Conservation (phyloP, 2,329 filamentous ascomycete species). For the Fusarium sacchari region DNA sequence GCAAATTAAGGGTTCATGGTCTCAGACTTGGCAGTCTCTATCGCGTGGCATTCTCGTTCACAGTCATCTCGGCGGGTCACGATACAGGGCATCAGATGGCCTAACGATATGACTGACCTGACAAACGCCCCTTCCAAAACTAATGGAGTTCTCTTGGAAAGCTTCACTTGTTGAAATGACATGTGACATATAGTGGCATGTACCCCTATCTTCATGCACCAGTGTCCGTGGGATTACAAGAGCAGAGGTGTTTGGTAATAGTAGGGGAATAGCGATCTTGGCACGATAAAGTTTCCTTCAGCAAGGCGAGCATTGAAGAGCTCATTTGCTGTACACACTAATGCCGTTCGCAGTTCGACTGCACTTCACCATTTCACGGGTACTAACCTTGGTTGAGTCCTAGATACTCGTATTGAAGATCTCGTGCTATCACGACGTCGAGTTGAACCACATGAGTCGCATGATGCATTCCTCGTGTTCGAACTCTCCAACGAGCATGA, state of each 20-base stretch:
- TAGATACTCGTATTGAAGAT: slow-evolving; percentile 25
- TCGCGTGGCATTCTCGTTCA: background rate
- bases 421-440: slow-evolving; percentile 10
- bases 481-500: background rate
- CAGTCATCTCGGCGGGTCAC: background rate
- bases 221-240: slow-evolving; percentile 51
- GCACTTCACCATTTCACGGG: slow-evolving; percentile 33
- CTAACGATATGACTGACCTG: background rate
- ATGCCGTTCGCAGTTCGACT: slow-evolving; percentile 56
- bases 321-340: slow-evolving; percentile 69
- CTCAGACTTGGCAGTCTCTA: slow-evolving; percentile 3
- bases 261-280: slow-evolving; percentile 60
- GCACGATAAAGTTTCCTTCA: slow-evolving; percentile 68
- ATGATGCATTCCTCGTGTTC: background rate
- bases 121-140: background rate
- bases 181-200: background rate
- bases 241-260: slow-evolving; percentile 68
- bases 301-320: slow-evolving; percentile 61
- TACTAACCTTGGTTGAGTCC: slow-evolving; percentile 18
- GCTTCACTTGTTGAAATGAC: background rate
- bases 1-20: background rate
- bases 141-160: background rate
- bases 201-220: slow-evolving; percentile 68
- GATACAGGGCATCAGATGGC: background rate
- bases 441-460: slow-evolving; percentile 7